Base-by-base conservation (phyloP, 2,329 filamentous ascomycete species). In the Aschersonia sp. region DNA sequence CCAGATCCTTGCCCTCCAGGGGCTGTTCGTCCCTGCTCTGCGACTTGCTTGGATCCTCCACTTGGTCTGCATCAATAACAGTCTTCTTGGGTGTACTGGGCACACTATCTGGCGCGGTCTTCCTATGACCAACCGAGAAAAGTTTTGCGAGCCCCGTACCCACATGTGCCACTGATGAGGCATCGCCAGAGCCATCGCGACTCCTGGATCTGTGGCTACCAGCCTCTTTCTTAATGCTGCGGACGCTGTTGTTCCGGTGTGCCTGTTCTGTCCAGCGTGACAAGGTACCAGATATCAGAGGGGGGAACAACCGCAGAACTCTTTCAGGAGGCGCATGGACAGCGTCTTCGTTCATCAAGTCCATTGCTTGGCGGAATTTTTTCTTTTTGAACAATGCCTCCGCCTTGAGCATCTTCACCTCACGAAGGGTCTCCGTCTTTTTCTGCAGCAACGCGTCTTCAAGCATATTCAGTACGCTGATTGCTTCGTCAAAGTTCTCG, bases 401-500 rank as follows among this genome's bases (percentile, higher is more conserved):
- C 0, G 91, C 92, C 62, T 98, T 98, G 55, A 85, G 75, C 69
- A 94, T 92, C 67, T 91, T 94, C 56, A 94, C 82, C 56, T 94
- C 84, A 31, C 89, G 78, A 51, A 95, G 73, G 7, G 85, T 82
- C 45, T 84, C 82, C 6, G 75, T 73, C 65, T 98, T 98, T 64
- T 94, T 80, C 44, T 80, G 78, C 29, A 98, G 71, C 29, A 98
- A 69, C 0, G 91, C 94, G 64, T 95, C 91, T 65, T 98, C 92
- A 0, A 98, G 76, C 80, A 96, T 89, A 45, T 77, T 75, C 5
- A 97, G 70, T 6, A 98, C 70, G 58, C 89, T 96, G 52, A 97
- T 84, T 0, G 91, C 91, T 65, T 98, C 94, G 56, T 98, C 91
- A 48, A 89, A 86, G 51, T 79, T 77, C 7, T 75, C 79, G 51